Base-by-base conservation (phyloP, 2,329 filamentous ascomycete species). In the Pseudocercospora vitis region DNA sequence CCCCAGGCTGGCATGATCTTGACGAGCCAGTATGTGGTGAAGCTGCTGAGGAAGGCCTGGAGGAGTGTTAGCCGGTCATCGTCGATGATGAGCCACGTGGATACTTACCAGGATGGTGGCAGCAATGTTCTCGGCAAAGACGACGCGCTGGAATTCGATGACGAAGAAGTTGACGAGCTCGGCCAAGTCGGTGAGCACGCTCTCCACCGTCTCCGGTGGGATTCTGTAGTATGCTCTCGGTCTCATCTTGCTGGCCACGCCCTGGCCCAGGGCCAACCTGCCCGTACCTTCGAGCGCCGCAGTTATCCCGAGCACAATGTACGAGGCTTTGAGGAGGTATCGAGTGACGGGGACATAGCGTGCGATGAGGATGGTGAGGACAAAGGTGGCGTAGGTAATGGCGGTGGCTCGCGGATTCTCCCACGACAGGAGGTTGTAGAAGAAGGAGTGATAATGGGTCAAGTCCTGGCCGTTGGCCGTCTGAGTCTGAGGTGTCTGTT, bases 81-180 rank as follows among this genome's bases (percentile, higher is more conserved):
- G 16, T 21, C 2, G n/a, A 29, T 8, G 14, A 23, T 8, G n/a
- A 19, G 8, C 16, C 23, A 9, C 12, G 4, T 7, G n/a, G 2
- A 2, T 21, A 72, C 81, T 69, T 77, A 85, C 82, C 55, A 76
- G 77, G 67, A 81, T 69, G 11, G 83, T 85, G 55, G 78, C 80
- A 55, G 78, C 76, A 51, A 85, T 74, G 63, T 86, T 86, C 76
- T 86, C 83, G 26, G 81, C 83, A 63, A 85, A 86, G 55, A 86
- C 69, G 59, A 86, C 77, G 54, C 83, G 79, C 74, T 86, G 83
- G 67, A 83, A 81, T 68, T 86, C 83, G 58, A 86, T 84, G 62
- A 86, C 77, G 71, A 85, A 83, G 73, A 86, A 86, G 74, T 86
- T 85, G 72, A 82, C 76, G 50, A 86, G 74, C 71, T 86, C 82